These are phyloP conservation scores for Whalleya microplaca DNA, from an alignment of 2,329 filamentous ascomycete genomes.

Conservation along the genomic window DNA sequence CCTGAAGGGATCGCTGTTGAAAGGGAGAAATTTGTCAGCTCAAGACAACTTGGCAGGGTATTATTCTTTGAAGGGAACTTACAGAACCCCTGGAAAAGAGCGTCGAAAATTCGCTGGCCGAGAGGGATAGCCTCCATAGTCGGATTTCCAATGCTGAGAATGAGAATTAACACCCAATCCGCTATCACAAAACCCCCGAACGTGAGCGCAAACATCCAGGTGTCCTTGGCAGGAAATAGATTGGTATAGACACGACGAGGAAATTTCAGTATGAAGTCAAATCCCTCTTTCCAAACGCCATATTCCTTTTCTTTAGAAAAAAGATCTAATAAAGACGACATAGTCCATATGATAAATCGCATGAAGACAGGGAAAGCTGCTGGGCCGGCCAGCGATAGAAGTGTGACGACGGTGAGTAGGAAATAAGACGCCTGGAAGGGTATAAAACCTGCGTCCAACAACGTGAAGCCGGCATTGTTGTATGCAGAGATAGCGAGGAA, in stretches of 20 bases:
- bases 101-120: conserved; percentile 53
- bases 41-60: not conserved
- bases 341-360: conserved; percentile 49
- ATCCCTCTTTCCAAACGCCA: conserved; percentile 39
- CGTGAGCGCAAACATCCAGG: conserved; percentile 55
- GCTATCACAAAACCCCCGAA: conserved; percentile 52
- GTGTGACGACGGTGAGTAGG: conserved; percentile 33
- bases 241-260: conserved; percentile 49
- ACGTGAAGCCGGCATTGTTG: conserved; percentile 61
- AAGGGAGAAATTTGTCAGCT: conserved; percentile 20
- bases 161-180: conserved; percentile 57
- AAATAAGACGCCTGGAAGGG: conserved; percentile 48
- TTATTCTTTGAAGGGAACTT: conserved; percentile 26
- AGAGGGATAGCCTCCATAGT: conserved; percentile 47
- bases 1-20: conserved; percentile 50
- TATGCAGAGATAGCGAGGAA: conserved; percentile 61
- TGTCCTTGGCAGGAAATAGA: conserved; percentile 56
- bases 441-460: conserved; percentile 57
- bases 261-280: conserved; percentile 43
- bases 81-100: conserved; percentile 54
- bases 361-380: conserved; percentile 57
- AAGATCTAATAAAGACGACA: conserved; percentile 38
- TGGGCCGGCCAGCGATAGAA: conserved; percentile 50
- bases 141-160: conserved; percentile 56
- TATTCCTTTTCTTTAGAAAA: conserved; percentile 31